These are phyloP conservation scores for Xanthoconium stramineum DNA, from an alignment of 768 basidiomycete genomes.

Conservation along the genomic window DNA sequence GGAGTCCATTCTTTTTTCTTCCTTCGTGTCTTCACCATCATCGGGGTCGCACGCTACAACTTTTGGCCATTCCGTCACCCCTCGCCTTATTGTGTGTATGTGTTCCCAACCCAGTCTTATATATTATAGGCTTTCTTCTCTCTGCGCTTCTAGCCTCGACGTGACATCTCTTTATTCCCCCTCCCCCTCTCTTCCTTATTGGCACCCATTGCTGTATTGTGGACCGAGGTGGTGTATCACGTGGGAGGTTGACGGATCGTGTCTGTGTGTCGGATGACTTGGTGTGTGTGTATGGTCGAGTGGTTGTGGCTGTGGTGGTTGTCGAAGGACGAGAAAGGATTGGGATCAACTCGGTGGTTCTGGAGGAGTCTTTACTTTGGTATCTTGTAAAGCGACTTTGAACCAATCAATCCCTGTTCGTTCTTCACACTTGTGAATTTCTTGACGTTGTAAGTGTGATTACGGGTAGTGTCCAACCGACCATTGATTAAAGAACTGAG, in stretches of 20 bases:
- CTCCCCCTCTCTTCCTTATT: neutral
- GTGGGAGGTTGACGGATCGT: slow-evolving; percentile 14
- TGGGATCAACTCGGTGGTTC: slow-evolving; percentile 6
- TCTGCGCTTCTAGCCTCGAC: slow-evolving; percentile 19
- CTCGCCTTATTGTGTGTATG: slow-evolving; percentile 18
- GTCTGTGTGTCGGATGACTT: slow-evolving; percentile 12
- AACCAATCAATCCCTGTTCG: slow-evolving; percentile 4
- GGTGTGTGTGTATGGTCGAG: slow-evolving; percentile 5
- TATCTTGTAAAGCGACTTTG: slow-evolving; percentile 7
- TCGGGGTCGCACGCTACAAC: slow-evolving; percentile 14
- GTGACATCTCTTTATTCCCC: slow-evolving; percentile 14
- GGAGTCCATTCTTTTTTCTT: slow-evolving; percentile 11
- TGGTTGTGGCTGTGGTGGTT: neutral
- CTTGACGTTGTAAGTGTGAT: no score
- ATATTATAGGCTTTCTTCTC: slow-evolving; percentile 26
- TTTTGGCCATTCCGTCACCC: slow-evolving; percentile 9
- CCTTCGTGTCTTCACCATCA: slow-evolving; percentile 3
- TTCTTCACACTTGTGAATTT: no score
- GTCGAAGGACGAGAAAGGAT: slow-evolving; percentile 8
- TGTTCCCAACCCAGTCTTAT: slow-evolving; percentile 26
- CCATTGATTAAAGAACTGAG: no score
- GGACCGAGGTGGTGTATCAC: slow-evolving; percentile 16
- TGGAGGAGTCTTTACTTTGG: slow-evolving; percentile 2
- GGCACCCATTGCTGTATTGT: slow-evolving; percentile 10
- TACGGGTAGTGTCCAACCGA: no score